Evolutionary conservation across 1,139 yeast species (phyloP), one percentile per base, ranked within the genome.

Genomic region (Arxiozyma heterogenica): DNA sequence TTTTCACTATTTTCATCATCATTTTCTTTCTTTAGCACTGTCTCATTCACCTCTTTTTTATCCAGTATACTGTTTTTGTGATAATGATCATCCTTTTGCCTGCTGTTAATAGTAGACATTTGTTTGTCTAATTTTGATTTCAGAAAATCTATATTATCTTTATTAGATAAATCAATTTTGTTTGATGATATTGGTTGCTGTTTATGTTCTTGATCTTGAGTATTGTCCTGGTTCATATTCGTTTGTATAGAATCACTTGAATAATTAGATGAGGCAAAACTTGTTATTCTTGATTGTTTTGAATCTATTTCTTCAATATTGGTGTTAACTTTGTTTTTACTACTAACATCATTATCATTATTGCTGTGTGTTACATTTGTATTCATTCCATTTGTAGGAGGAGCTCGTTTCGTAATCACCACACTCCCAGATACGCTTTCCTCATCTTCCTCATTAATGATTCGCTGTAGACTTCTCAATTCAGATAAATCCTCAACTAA

Each of bases 361-460:
- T 45, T 27, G 30, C 30, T 27, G 30, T 27, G 15, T 4, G 34
- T 4, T 39, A 17, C 41, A 38, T 34, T 25, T 43, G 30, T 23
- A 46, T 41, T 7, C 20, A 34, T 12, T 12, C 27, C 42, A 44
- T 47, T 48, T 11, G 27, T 46, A 23, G 53, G 56, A 22, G 22
- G 53, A 47, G 27, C 43, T 18, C 47, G 46, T 41, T 44, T 44
- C 30, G 30, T 47, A n/a, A 66, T 56, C 22, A 67, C 67, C 21
- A 67, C 70, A 58, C 71, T 67, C 4, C 69, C 70, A 42, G 64
- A 63, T 22, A 59, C 61, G 52, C 70, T 66, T 43, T 55, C 61
- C 20, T 64, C 67, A n/a, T 56, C 61, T 23, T 55, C 61, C 18
- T 46, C 52, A 21, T 38, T 41, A 30, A 18, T n/a, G 30, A 44